phyloP scores from a whole-genome alignment of 192 early-diverging fungal species.

The Funneliformis mosseae region DNA sequence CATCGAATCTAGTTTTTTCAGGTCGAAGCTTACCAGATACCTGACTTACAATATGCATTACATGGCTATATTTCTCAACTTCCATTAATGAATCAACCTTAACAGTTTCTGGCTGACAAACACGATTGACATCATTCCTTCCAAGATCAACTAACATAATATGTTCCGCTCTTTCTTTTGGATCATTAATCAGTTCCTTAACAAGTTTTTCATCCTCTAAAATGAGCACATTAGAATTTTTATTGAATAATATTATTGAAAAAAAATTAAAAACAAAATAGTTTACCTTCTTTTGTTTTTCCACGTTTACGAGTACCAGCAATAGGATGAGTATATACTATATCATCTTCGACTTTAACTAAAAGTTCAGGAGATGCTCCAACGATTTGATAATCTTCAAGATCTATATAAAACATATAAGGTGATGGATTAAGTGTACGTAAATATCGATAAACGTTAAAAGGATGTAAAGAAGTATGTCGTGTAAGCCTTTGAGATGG shows the following conservation, averaged over 20 bases:
- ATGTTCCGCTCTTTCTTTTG: constrained; percentile 97
- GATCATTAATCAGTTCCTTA: constrained; percentile 83
- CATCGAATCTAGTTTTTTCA: constrained; percentile 90
- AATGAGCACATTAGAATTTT: background rate
- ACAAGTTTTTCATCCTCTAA: constrained; percentile 88
- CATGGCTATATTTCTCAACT: constrained; percentile 94
- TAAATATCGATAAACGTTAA: constrained; percentile 97
- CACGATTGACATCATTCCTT: constrained; percentile 96
- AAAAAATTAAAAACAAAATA: background rate
- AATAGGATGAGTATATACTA: constrained; percentile 94
- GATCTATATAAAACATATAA: constrained; percentile 99
- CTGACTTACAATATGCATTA: constrained; percentile 99
- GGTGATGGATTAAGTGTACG: constrained; percentile 97
- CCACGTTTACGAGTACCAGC: constrained; percentile 96
- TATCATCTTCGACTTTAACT: constrained; percentile 82
- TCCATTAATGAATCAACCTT: constrained; percentile 97
- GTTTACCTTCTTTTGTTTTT: constrained; percentile 58
- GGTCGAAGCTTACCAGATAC: constrained; percentile 86
- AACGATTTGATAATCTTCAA: constrained; percentile 92
- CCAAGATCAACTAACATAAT: constrained; percentile 99
- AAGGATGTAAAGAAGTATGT: constrained; percentile 89
- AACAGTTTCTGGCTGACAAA: constrained; percentile 91
- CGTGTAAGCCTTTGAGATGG: constrained; percentile 90
- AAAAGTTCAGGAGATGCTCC: constrained; percentile 99
- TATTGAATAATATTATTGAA: background rate